Conservation (phyloP, 495 filamentous ascomycete genomes). For the Trichoderma asperelloides region DNA sequence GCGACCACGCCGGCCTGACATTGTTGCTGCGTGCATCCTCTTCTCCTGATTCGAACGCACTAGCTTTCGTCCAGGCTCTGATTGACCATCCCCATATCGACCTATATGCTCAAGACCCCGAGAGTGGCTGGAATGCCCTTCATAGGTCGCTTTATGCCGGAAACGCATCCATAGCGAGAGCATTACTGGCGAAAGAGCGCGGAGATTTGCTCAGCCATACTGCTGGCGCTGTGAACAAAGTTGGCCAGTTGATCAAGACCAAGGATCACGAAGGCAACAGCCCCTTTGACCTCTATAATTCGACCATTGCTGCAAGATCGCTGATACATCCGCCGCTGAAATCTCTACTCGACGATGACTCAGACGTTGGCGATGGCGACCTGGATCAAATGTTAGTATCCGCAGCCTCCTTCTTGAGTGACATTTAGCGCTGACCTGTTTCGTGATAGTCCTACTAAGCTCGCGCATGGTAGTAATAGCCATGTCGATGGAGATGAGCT, state of each 20-base stretch:
- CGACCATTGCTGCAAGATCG: slow-evolving; percentile 61
- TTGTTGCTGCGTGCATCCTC: slow-evolving; percentile 81
- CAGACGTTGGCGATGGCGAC: slow-evolving; percentile 29
- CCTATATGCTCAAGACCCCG: slow-evolving; percentile 74
- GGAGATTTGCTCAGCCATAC: slow-evolving; percentile 49
- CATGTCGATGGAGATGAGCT: slow-evolving; percentile 66
- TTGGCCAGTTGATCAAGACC: slow-evolving; percentile 72
- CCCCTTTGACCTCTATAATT: slow-evolving; percentile 83
- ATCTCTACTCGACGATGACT: slow-evolving; percentile 26
- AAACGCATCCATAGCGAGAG: slow-evolving; percentile 76
- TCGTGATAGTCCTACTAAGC: neutral
- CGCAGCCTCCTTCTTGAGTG: neutral
- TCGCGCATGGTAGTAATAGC: slow-evolving; percentile 16
- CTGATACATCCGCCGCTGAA: slow-evolving; percentile 24
- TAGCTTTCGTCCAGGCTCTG: slow-evolving; percentile 65
- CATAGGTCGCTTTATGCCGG: slow-evolving; percentile 90
- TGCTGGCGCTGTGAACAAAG: slow-evolving; percentile 33
- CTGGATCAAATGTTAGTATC: slow-evolving; percentile 14
- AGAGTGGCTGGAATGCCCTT: slow-evolving; percentile 93
- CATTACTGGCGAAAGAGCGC: slow-evolving; percentile 67
- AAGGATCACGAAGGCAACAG: slow-evolving; percentile 94
- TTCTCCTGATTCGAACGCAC: slow-evolving; percentile 55
- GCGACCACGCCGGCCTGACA: slow-evolving; percentile 67
- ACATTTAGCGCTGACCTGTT: slow-evolving; percentile 10
- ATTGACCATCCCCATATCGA: slow-evolving; percentile 77